Conservation (phyloP, 2,329 filamentous ascomycete genomes). For the Myriosclerotinia scirpicola region DNA sequence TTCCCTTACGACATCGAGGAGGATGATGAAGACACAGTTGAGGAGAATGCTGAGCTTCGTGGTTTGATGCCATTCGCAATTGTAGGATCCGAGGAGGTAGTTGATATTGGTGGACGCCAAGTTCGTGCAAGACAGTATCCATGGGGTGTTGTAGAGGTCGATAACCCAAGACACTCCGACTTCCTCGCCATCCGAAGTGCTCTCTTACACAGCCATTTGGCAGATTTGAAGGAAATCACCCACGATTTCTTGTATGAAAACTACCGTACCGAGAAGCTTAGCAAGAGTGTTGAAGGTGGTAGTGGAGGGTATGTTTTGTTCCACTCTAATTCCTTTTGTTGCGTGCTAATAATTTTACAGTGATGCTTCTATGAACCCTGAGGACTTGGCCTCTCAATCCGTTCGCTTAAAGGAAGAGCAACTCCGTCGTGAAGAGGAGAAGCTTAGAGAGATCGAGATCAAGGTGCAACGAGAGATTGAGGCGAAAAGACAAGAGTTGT, state of each 20-base stretch:
- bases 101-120: slow-evolving; percentile 90
- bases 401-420: slow-evolving; percentile 99
- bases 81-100: slow-evolving; percentile 91
- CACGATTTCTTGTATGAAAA: slow-evolving; percentile 99
- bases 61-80: slow-evolving; percentile 99
- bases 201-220: slow-evolving; percentile 94
- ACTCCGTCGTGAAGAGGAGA: slow-evolving; percentile 98
- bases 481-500: slow-evolving; percentile 97
- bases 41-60: slow-evolving; percentile 96
- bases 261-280: slow-evolving; percentile 99
- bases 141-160: slow-evolving; percentile 98
- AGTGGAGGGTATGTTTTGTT: slow-evolving; percentile 71
- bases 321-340: slow-evolving; percentile 39
- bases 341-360: slow-evolving; percentile 42
- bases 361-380: slow-evolving; percentile 94
- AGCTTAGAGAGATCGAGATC: slow-evolving; percentile 97
- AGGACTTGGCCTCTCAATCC: slow-evolving; percentile 93
- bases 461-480: slow-evolving; percentile 99
- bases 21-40: slow-evolving; percentile 98
- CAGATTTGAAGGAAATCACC: slow-evolving; percentile 98
- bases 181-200: slow-evolving; percentile 97
- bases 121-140: slow-evolving; percentile 96
- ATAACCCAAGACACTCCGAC: slow-evolving; percentile 98
- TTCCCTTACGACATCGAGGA: slow-evolving; percentile 99
- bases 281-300: slow-evolving; percentile 96